Conservation (phyloP, 1,284 basidiomycete species). For the Rhizopogon parksii region DNA sequence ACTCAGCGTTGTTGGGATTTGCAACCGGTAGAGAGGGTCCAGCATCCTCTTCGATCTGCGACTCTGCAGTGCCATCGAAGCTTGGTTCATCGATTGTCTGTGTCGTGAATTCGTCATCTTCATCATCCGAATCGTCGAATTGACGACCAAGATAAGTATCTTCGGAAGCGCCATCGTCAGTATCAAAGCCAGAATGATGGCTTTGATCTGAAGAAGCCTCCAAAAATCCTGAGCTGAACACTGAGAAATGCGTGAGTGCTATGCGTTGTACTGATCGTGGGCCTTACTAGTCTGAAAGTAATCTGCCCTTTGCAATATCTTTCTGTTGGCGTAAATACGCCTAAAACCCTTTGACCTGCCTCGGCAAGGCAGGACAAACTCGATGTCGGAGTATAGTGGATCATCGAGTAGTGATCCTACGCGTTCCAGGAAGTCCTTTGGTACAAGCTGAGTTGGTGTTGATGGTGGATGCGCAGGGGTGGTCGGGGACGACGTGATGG, state of each 20-base stretch:
- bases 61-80: constrained; percentile 18
- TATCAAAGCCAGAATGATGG: constrained; percentile 18
- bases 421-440: constrained; percentile 57
- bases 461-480: constrained; percentile 42
- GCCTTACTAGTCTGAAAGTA: constrained; percentile 66
- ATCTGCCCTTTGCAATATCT: constrained; percentile 62
- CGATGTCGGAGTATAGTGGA: constrained; percentile 74
- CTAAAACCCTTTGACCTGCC: constrained; percentile 33
- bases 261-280: background rate
- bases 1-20: background rate
- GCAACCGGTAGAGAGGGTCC: background rate
- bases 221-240: constrained; percentile 65
- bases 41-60: constrained; percentile 17
- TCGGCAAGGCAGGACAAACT: constrained; percentile 63
- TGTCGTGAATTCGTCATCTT: constrained; percentile 35
- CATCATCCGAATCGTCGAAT: constrained; percentile 60
- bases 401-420: constrained; percentile 75
- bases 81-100: constrained; percentile 25
- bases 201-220: constrained; percentile 37
- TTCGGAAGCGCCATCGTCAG: constrained; percentile 21
- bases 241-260: constrained; percentile 31
- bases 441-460: constrained; percentile 48
- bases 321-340: constrained; percentile 60
- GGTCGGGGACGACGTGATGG: constrained; percentile 63
- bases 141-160: constrained; percentile 27